Conservation (phyloP, 2,329 filamentous ascomycete genomes). For the Coleophoma cylindrospora region DNA sequence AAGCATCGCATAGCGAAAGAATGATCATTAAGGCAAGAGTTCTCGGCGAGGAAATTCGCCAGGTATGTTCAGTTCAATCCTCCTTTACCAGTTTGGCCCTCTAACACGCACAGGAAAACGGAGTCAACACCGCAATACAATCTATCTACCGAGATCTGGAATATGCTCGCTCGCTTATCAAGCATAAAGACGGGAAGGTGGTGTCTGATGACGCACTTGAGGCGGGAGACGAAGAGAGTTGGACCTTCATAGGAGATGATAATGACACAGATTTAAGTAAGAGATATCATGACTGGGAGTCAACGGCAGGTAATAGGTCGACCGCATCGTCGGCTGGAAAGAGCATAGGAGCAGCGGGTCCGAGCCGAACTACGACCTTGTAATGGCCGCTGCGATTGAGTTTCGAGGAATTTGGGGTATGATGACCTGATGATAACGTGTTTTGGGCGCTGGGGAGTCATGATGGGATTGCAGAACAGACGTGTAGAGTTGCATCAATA, state of each 20-base stretch:
- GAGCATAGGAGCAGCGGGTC: neutral
- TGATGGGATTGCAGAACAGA: neutral
- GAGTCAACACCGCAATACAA: slow-evolving; percentile 85
- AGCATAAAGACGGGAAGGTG: slow-evolving; percentile 52
- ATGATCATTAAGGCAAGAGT: slow-evolving; percentile 85
- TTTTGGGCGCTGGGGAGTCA: neutral
- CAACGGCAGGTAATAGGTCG: slow-evolving; percentile 11
- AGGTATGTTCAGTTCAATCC: slow-evolving; percentile 46
- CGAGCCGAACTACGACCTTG: neutral
- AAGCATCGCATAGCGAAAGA: slow-evolving; percentile 81
- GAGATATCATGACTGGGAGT: slow-evolving; percentile 26
- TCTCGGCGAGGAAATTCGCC: slow-evolving; percentile 82
- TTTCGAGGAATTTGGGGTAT: neutral
- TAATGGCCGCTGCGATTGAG: neutral
- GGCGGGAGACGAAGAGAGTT: slow-evolving; percentile 71
- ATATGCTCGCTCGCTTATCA: slow-evolving; percentile 81
- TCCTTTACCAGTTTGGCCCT: too few relatives aligned
- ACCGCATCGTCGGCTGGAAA: neutral
- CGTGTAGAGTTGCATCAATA: neutral
- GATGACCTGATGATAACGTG: neutral
- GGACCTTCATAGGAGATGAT: slow-evolving; percentile 74
- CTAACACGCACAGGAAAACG: slow-evolving; percentile 61
- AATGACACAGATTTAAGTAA: slow-evolving; percentile 24
- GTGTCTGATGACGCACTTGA: slow-evolving; percentile 47
- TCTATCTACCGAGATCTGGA: slow-evolving; percentile 93